Conservation (phyloP, 345 rosid genomes). For the Syzygium grande region DNA sequence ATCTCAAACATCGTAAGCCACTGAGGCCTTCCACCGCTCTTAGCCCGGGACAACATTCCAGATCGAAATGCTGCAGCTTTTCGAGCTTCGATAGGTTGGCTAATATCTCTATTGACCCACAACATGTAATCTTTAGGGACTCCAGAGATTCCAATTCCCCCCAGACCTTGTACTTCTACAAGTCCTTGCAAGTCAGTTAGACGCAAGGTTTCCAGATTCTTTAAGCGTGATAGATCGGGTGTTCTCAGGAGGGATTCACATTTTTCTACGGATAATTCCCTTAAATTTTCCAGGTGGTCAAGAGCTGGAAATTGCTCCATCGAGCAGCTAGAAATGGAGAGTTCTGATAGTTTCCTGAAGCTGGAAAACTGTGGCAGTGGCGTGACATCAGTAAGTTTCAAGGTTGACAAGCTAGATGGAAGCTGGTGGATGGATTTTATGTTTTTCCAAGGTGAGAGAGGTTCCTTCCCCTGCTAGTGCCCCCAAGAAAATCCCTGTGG, state of each 20-base stretch:
- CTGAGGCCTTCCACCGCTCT: not conserved
- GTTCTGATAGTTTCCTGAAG: not conserved
- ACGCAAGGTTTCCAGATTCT: not conserved
- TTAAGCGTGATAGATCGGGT: not conserved
- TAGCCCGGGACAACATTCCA: not conserved
- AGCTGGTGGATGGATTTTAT: not conserved
- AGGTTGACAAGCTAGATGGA: not conserved
- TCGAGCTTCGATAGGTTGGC: not conserved
- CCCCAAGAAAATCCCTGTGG: not conserved
- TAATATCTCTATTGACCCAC: not conserved
- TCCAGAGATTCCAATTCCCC: not conserved
- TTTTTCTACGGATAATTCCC: not conserved
- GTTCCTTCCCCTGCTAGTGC: not conserved
- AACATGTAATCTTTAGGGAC: not conserved
- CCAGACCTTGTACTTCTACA: not conserved
- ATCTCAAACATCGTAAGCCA: not conserved
- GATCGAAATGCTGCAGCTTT: not conserved
- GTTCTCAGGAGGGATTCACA: not conserved
- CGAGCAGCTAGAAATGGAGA: not conserved
- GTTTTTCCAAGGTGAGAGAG: not conserved
- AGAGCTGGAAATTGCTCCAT: not conserved
- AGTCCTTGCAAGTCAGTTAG: not conserved
- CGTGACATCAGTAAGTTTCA: not conserved
- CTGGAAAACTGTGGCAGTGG: not conserved
- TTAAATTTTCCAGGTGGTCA: not conserved